phyloP scores from a whole-genome alignment of 1,139 yeast species.

The Geotrichum macrosporum region DNA sequence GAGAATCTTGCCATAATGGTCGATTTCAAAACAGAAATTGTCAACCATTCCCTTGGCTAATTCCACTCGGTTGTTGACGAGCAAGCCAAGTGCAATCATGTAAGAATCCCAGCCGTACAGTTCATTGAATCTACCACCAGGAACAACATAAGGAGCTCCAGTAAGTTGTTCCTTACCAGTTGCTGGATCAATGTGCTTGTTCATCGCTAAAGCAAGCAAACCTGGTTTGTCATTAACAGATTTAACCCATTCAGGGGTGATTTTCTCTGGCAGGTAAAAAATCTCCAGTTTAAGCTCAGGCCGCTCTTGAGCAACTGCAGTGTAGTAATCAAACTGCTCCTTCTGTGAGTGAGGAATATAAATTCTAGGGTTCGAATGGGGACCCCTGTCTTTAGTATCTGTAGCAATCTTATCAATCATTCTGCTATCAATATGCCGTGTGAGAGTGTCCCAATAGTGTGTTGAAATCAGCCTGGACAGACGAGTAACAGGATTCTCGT shows the following conservation, averaged over 20 bases:
- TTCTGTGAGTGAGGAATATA: slow-evolving; percentile 68
- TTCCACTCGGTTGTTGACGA: slow-evolving; percentile 60
- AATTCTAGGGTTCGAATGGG: slow-evolving; percentile 60
- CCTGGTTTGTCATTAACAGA: slow-evolving; percentile 85
- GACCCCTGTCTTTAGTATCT: slow-evolving; percentile 71
- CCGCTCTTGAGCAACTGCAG: slow-evolving; percentile 48
- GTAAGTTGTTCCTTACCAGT: slow-evolving; percentile 47
- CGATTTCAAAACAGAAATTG: slow-evolving; percentile 85
- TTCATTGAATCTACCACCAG: slow-evolving; percentile 96
- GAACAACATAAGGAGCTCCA: slow-evolving; percentile 87
- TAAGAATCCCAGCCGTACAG: slow-evolving; percentile 98
- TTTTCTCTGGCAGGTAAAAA: slow-evolving; percentile 57
- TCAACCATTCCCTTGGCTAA: slow-evolving; percentile 90
- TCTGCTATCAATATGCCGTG: slow-evolving; percentile 65
- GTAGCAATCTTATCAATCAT: slow-evolving; percentile 63
- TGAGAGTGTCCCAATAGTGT: slow-evolving; percentile 76
- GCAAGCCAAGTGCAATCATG: slow-evolving; percentile 80
- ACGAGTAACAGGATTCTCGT: slow-evolving; percentile 82
- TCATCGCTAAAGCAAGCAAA: slow-evolving; percentile 72
- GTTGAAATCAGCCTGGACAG: slow-evolving; percentile 68
- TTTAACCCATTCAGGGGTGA: slow-evolving; percentile 65
- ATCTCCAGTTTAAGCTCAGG: slow-evolving; percentile 69
- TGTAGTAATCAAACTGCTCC: slow-evolving; percentile 72
- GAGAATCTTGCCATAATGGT: slow-evolving; percentile 84
- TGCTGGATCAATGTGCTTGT: slow-evolving; percentile 42